Evolutionary conservation across 257 asterid species (phyloP), one percentile per base, ranked within the genome.

Genomic region (Lycium ferocissimum): DNA sequence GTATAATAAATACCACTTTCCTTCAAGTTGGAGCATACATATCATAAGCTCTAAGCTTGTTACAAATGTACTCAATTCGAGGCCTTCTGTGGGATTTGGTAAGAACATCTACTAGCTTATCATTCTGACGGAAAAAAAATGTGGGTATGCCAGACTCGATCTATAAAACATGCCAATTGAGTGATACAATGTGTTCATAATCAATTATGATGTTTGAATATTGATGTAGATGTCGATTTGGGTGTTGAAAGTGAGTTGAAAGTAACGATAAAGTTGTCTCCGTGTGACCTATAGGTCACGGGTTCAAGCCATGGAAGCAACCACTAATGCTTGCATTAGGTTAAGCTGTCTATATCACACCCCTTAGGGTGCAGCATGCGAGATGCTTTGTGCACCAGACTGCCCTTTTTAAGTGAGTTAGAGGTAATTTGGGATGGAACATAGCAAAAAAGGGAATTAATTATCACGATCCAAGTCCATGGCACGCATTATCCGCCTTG

Each of bases 41-140:
- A 62, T 20, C 79, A 71, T 43, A 71, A 71, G 37, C 61, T 22
- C 70, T 20, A 62, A 62, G 70, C 57, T 72, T 72, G 80, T 43
- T 43, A 43, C 10, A 72, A 72, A 43, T 71, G 53, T 72, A 72
- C 17, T 43, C 10, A 14, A 72, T 49, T 12, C 58, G 3, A 72
- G 80, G 58, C n/a, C 80, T 47, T 72, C 37, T 51, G 1, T 6
- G 4, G 9, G 17, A 71, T 66, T 66, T 71, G 54, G 15, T 71
- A 71, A n/a, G 79, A 71, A 71, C 79, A 71, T 43, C 37, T 18
- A 2, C 15, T 71, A 72, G 58, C 5, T 72, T 5, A 47, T n/a
- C 79, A 66, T 43, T 72, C 57, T 11, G 35, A 6, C 10, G 4
- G 37, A 72, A n/a, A 72, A 43, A 43, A 37, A 5, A 18, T 7